Percentiles rank a stretch among this genome's conserved stretches.
Evolutionary conservation across 1,139 yeast genomes (phyloP).

Genomic region (Arxiozyma heterogenica): DNA sequence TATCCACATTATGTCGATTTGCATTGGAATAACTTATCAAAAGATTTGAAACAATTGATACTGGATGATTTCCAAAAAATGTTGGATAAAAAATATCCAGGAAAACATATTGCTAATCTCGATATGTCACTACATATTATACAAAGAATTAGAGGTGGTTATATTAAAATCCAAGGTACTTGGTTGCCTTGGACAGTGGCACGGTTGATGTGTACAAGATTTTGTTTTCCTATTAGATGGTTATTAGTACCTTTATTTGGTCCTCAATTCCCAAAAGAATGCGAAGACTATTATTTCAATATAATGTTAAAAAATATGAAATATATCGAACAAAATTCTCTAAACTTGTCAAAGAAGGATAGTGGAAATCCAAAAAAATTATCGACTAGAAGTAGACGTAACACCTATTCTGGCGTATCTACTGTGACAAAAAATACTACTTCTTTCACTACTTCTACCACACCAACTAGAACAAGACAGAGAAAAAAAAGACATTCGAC

Average conservation of each 20-base stretch:
- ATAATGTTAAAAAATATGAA: background rate
- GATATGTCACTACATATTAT: slow-evolving; percentile 35
- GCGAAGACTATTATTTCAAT: slow-evolving; percentile 29
- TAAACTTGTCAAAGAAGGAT: background rate
- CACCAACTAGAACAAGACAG: background rate
- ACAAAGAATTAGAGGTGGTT: slow-evolving; percentile 82
- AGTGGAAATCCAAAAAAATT: background rate
- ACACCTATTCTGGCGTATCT: background rate
- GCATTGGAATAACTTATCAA: slow-evolving; percentile 26
- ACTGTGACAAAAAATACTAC: background rate
- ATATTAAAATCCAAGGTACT: slow-evolving; percentile 87
- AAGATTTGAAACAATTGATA: slow-evolving; percentile 43
- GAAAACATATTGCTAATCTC: slow-evolving; percentile 31
- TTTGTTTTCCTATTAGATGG: slow-evolving; percentile 70
- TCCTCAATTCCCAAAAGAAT: slow-evolving; percentile 54
- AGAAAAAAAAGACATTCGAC: slow-evolving; percentile 1
- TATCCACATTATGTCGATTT: slow-evolving; percentile 21
- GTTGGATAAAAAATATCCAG: slow-evolving; percentile 27
- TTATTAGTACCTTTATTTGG: slow-evolving; percentile 80
- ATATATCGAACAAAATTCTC: background rate
- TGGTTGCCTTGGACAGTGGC: slow-evolving; percentile 80
- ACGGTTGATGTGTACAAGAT: slow-evolving; percentile 56
- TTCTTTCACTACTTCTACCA: background rate
- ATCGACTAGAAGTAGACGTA: background rate
- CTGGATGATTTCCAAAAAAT: slow-evolving; percentile 40